Evolutionary conservation across 805 yeast genomes (phyloP), one percentile per base, ranked within the genome.

Genomic region (Lipomyces lipofer): DNA sequence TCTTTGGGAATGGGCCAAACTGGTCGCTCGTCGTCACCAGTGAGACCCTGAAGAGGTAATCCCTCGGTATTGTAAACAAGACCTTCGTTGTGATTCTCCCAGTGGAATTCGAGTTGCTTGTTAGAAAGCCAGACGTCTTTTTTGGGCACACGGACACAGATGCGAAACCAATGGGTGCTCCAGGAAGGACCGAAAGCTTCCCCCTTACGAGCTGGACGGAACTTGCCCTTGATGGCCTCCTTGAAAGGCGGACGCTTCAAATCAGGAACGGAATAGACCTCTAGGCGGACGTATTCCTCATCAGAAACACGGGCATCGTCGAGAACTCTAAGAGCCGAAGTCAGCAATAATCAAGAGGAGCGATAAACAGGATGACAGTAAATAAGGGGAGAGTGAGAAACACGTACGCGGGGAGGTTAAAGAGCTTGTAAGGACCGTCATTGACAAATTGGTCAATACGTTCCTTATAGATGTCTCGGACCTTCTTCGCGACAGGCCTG

Each of bases 91-190:
- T 88, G 84, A 54, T 88, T 79, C 50, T 85, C 73, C 87, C 88
- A 84, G 47, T 58, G 62, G 43, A 40, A 52, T 25, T 56, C 62
- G 13, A 60, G 64, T 38, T 44, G 47, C 47, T 45, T 36, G 56
- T 60, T 52, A 22, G 35, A 25, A 9, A 40, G 32, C 64, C 60
- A 55, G 19, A 49, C 49, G n/a, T 52, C 60, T 2, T 75, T 68
- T 13, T 73, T 62, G 0, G 96, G 96, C 4, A 92, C 73, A n/a
- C 74, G 73, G 54, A 88, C 71, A 12, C 76, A 71, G 19, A 92
- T 72, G 62, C 82, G 79, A 71, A 94, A 89, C 99, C 99, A 92
- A 60, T 89, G 95, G 1, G 98, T 86, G 54, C 92, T 85, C 99
- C 99, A 92, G 12, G 95, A 86, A 2, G 99, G 99, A 0, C 98